Evolutionary conservation across 1,284 basidiomycete genomes (phyloP), one percentile per base, ranked within the genome.

Genomic region (Coniferiporia weirii): DNA sequence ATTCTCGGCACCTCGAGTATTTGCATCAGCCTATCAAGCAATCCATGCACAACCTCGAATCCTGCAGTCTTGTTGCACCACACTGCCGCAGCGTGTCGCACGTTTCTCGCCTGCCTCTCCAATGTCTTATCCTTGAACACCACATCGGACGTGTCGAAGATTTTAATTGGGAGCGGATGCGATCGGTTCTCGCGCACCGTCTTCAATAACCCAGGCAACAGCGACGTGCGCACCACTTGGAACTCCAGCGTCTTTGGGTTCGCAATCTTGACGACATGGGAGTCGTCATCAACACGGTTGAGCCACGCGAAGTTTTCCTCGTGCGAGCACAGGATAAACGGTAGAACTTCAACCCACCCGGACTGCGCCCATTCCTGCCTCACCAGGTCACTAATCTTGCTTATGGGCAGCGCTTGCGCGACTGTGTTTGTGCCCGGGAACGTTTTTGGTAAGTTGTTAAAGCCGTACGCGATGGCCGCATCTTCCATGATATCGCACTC

Each of bases 401-500:
- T 97, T 68, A 98, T 86, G 3, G 89, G 86, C 61, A 95, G 79
- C 8, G 95, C 93, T 69, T 95, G 93, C 17, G 93, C 96, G 38
- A 99, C 93, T 2, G 97, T 98, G 70, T 89, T 96, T n/a, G 95
- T 97, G 1, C 84, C 75, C 0, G 97, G 96, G 83, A 98, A 95
- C 10, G 86, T 87, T 66, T 91, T 84, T 1, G 93, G 93, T 48
- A 99, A 80, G 69, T 96, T 96, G 77, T 99, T 98, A 79, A 95
- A 99, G 1, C 97, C 97, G 70, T 95, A 98, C 0, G 94, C 96
- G 64, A 99, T 95, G 4, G 97, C 97, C 0, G 90, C 93, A 67
- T 99, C 96, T 71, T 99, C 96, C 88, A 99, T 93, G 67, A 99
- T 83, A 72, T 99, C 96, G 69, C 95, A 98, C 73, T 98, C 95